Conservation (phyloP, 805 yeast genomes). For the Vanderwaltozyma verrucispora region DNA sequence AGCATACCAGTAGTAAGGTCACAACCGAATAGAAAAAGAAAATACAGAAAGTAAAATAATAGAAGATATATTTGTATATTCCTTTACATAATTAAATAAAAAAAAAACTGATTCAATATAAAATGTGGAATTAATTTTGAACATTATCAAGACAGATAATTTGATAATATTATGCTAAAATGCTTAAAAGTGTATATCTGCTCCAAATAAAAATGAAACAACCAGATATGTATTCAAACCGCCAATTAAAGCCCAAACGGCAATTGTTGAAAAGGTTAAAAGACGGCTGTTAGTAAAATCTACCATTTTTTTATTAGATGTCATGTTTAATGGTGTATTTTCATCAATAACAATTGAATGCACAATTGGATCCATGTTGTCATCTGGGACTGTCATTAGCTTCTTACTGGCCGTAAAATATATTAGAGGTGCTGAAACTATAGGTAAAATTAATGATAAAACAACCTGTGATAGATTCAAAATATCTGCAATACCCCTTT, state of each 20-base stretch:
- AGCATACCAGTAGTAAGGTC: constrained; percentile 53
- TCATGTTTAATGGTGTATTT: constrained; percentile 18
- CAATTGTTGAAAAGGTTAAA: constrained; percentile 43
- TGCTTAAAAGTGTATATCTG: constrained; percentile 39
- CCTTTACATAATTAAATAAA: no score
- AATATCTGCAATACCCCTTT: constrained; percentile 58
- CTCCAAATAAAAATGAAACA: constrained; percentile 37
- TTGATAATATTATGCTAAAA: no score
- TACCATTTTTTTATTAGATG: constrained; percentile 23
- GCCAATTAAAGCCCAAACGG: constrained; percentile 64
- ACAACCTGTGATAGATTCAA: constrained; percentile 82
- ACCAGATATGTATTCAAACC: constrained; percentile 64
- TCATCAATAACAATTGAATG: no score
- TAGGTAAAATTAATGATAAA: constrained; percentile 71
- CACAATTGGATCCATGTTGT: no score
- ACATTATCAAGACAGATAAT: no score
- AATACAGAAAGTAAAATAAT: constrained; percentile 13
- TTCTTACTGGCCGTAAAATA: constrained; percentile 64
- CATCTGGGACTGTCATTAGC: constrained; percentile 67
- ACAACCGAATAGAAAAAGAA: constrained; percentile 23
- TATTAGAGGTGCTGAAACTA: constrained; percentile 74
- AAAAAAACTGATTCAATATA: no score
- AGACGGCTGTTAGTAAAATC: constrained; percentile 64
- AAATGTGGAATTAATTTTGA: no score
- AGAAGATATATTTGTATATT: no score